A percentile compares a stretch with the other conserved stretches of the same genome.
Evolutionary conservation across 2,329 filamentous ascomycete species (phyloP).

Genomic region (Cryphonectria parasitica): DNA sequence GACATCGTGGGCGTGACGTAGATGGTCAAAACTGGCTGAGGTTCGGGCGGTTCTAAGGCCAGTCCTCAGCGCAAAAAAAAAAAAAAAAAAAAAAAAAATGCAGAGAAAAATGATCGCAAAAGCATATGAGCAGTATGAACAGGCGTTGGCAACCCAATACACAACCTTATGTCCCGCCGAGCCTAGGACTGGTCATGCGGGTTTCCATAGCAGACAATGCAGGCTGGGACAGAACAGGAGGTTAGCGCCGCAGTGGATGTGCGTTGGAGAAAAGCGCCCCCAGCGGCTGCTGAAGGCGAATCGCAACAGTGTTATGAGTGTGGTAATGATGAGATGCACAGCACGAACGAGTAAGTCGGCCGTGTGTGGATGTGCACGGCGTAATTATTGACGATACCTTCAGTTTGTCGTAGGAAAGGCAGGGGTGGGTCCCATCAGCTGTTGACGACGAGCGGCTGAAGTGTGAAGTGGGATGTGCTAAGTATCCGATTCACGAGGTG

Average conservation of each 20-base stretch:
- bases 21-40: slow-evolving; percentile 30
- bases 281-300: not conserved
- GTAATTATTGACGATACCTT: slow-evolving; percentile 6
- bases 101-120: slow-evolving; percentile 31
- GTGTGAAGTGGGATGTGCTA: slow-evolving; percentile 3
- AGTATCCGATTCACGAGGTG: not conserved
- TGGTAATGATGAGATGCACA: not conserved
- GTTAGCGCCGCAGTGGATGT: slow-evolving; percentile 25
- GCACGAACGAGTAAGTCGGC: not conserved
- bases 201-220: slow-evolving; percentile 29
- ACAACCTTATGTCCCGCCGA: slow-evolving; percentile 24
- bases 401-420: slow-evolving; percentile 7
- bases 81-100: too few species aligned
- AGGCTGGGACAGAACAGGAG: slow-evolving; percentile 20
- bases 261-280: slow-evolving; percentile 14
- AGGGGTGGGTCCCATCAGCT: slow-evolving; percentile 8
- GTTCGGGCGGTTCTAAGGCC: slow-evolving; percentile 28
- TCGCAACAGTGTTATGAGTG: slow-evolving; percentile 11
- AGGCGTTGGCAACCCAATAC: slow-evolving; percentile 20
- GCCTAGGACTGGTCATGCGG: slow-evolving; percentile 26
- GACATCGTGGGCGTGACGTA: slow-evolving; percentile 44
- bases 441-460: not conserved
- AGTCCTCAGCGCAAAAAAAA: slow-evolving; percentile 34
- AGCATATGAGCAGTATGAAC: slow-evolving; percentile 19
- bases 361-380: not conserved